Conservation (phyloP, 2,329 filamentous ascomycete species). For the Cercospora zeae-maydis region DNA sequence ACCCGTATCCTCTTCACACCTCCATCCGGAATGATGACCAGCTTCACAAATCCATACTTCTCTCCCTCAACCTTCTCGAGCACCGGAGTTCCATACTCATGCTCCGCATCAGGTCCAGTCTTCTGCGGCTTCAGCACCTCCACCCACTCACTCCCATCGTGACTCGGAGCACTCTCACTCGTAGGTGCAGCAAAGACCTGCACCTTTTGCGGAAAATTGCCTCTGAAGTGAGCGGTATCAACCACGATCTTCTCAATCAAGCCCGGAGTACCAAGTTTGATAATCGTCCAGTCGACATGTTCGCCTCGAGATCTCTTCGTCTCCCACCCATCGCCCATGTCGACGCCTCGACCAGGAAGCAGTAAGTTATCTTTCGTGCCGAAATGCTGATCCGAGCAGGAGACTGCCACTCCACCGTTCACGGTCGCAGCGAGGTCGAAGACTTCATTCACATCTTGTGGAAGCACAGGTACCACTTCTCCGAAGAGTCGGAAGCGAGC, state of each 20-base stretch:
- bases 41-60: slow-evolving; percentile 76
- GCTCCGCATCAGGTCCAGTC: slow-evolving; percentile 69
- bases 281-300: slow-evolving; percentile 78
- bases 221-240: slow-evolving; percentile 78
- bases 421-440: slow-evolving; percentile 75
- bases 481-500: slow-evolving; percentile 76
- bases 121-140: slow-evolving; percentile 65
- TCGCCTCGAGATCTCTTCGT: slow-evolving; percentile 69
- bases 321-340: slow-evolving; percentile 90
- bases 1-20: slow-evolving; percentile 85
- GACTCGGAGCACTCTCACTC: slow-evolving; percentile 50
- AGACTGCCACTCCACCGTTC: slow-evolving; percentile 71
- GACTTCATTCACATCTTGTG: slow-evolving; percentile 59
- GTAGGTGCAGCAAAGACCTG: slow-evolving; percentile 60
- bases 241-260: slow-evolving; percentile 65
- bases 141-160: slow-evolving; percentile 59
- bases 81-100: slow-evolving; percentile 53
- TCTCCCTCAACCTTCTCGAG: slow-evolving; percentile 51
- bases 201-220: slow-evolving; percentile 77
- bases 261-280: slow-evolving; percentile 66
- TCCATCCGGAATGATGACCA: slow-evolving; percentile 90
- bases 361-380: slow-evolving; percentile 76
- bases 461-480: slow-evolving; percentile 71
- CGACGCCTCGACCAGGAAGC: slow-evolving; percentile 71
- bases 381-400: slow-evolving; percentile 81